Conservation (phyloP, 768 basidiomycete species). For the Phylloporus arenicola region DNA sequence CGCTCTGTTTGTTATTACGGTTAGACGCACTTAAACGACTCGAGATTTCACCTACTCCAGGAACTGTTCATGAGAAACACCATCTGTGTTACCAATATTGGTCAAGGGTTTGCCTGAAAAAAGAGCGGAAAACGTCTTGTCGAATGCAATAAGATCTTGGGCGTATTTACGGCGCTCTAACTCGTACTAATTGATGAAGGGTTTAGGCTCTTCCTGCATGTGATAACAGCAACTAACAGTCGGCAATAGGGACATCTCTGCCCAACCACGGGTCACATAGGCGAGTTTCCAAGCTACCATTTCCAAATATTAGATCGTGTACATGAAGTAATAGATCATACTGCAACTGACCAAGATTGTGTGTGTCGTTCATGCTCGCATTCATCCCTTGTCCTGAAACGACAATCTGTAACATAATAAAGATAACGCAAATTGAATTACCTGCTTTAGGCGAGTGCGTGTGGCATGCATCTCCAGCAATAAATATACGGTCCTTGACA, state of each 20-base stretch:
- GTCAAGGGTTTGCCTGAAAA: conserved; percentile 51
- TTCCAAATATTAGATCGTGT: background rate
- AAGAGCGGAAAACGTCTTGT: conserved; percentile 45
- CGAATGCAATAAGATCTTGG: conserved; percentile 49
- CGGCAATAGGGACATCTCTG: conserved; percentile 40
- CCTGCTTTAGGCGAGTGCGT: conserved; percentile 43
- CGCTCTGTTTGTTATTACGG: conserved; percentile 26
- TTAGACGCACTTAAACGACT: background rate
- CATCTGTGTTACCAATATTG: conserved; percentile 32
- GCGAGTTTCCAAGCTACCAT: conserved; percentile 48
- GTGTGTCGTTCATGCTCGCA: conserved; percentile 49
- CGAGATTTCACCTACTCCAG: conserved; percentile 28
- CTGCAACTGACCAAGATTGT: conserved; percentile 40
- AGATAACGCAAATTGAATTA: conserved; percentile 7
- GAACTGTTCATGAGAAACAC: conserved; percentile 41
- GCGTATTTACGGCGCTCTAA: conserved; percentile 50
- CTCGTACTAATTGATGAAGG: conserved; percentile 37
- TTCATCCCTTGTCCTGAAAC: conserved; percentile 48
- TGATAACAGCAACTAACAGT: conserved; percentile 31
- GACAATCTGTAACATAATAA: conserved; percentile 9
- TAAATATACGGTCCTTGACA: conserved; percentile 44
- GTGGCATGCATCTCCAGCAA: conserved; percentile 52
- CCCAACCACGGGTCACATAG: conserved; percentile 45
- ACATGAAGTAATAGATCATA: background rate
- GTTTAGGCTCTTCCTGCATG: background rate